Evolutionary conservation across 1,139 yeast genomes (phyloP).

Genomic region (Protomyces inundatus): DNA sequence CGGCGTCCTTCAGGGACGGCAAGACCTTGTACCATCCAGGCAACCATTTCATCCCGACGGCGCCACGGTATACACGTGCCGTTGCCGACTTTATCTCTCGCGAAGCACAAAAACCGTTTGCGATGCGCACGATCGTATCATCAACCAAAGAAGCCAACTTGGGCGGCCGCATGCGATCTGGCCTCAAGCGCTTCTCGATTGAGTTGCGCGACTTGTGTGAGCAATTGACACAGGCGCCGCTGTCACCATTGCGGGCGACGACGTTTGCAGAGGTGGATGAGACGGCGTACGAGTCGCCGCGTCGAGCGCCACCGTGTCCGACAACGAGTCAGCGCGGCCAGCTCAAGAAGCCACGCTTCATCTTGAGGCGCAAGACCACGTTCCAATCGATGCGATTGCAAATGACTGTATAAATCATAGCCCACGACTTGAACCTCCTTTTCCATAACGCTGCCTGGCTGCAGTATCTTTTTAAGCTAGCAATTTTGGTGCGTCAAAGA

Average conservation of each 20-base stretch:
- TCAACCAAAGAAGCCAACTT: neutral
- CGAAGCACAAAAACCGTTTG: neutral
- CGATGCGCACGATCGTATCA: neutral
- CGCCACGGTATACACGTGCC: constrained; percentile 11
- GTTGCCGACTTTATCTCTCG: constrained; percentile 8
- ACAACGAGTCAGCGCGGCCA: neutral
- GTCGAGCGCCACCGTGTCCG: neutral
- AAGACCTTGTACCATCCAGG: constrained; percentile 64
- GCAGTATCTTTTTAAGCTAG: neutral
- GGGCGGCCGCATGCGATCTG: neutral
- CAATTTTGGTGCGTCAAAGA: constrained; percentile 44
- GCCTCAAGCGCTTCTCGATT: neutral
- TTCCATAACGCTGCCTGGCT: no score
- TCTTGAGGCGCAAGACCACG: neutral
- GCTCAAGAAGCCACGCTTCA: neutral
- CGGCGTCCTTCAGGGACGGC: constrained; percentile 48
- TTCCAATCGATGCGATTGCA: neutral
- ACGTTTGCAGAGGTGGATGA: neutral
- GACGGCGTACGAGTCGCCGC: neutral
- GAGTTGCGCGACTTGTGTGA: neutral
- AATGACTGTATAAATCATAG: neutral
- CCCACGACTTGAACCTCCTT: no score
- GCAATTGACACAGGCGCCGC: neutral
- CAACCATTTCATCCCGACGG: constrained; percentile 71
- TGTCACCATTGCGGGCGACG: neutral